Evolutionary conservation across 1,139 yeast genomes (phyloP), one percentile per base, ranked within the genome.

Genomic region (Diutina sp.): DNA sequence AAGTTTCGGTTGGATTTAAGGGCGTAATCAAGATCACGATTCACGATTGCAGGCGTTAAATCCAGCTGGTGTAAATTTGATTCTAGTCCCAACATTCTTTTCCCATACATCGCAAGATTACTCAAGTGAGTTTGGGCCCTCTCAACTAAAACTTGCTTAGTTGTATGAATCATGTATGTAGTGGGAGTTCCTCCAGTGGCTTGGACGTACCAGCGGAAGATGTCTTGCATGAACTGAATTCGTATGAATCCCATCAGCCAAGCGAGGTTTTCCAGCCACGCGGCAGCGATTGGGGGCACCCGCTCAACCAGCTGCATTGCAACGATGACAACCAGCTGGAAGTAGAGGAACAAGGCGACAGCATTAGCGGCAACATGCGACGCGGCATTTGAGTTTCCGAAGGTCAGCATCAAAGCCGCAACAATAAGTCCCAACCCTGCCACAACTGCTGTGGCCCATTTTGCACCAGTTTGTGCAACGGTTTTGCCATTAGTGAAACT

Each of bases 181-280:
- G 85, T 70, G 52, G 93, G 90, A 0, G 76, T 70, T 55, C 95
- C 95, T 56, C 95, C 95, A 2, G 93, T 86, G 56, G 88, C 72
- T 68, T 87, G 90, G 55, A 87, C 81, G 63, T 84, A 87, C 95
- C 95, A 87, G 64, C 91, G 76, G 67, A 87, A 85, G 62, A 87
- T 84, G 58, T 82, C 74, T 69, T 85, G 91, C 90, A 87, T 85
- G 64, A 86, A 86, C 3, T 68, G 65, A 51, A 85, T 78, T 63
- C 83, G 73, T 62, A 87, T 86, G 59, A 87, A 73, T 1, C 95
- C 95, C 91, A 87, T 86, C 2, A 91, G 85, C 95, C 95, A 87
- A 32, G 88, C 88, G 67, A 87, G 76, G 65, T 87, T 87, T 66
- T 85, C 90, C 4, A 89, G 76, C 95, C 95, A 87, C 6, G 91